Percentiles rank a stretch among this genome's conserved stretches.
phyloP scores from a whole-genome alignment of 1,284 basidiomycete genomes.

The Earliella scabrosa region DNA sequence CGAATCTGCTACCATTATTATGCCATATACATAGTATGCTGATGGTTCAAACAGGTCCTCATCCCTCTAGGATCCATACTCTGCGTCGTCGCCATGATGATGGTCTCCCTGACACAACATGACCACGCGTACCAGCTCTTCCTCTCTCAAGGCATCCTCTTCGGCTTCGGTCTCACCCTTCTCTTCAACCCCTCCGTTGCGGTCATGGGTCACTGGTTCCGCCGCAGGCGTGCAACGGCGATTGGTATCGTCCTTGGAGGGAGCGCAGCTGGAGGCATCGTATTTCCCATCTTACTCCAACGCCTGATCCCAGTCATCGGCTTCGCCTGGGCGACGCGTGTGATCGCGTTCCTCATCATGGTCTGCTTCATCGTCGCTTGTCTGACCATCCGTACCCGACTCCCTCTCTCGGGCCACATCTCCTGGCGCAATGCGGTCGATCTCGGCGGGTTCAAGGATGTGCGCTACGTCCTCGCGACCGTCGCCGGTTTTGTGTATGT shows the following conservation, averaged over 20 bases:
- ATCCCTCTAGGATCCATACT: conserved; percentile 37
- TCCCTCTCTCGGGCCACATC: conserved; percentile 17
- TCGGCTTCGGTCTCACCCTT: conserved; percentile 38
- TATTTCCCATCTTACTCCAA: conserved; percentile 69
- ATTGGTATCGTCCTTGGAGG: conserved; percentile 25
- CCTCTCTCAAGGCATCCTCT: conserved; percentile 40
- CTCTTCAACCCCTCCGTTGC: conserved; percentile 30
- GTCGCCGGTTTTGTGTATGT: conserved; percentile 37
- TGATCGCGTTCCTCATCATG: conserved; percentile 37
- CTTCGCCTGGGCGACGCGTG: conserved; percentile 61
- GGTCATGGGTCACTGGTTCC: conserved; percentile 42
- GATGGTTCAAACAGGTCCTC: conserved; percentile 26
- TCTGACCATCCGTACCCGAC: conserved; percentile 25
- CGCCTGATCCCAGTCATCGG: conserved; percentile 56
- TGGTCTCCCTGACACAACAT: conserved; percentile 37
- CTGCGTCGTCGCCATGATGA: conserved; percentile 38
- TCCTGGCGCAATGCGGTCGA: conserved; percentile 31
- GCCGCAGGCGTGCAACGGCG: conserved; percentile 31
- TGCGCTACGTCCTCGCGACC: conserved; percentile 34
- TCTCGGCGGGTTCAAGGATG: conserved; percentile 36
- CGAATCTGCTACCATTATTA: no score
- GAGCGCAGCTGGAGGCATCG: conserved; percentile 55
- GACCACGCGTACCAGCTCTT: conserved; percentile 41
- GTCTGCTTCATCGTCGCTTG: conserved; percentile 34
- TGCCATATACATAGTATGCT: no score